phyloP scores from a whole-genome alignment of 345 rosid species.

The Linum lewisii region DNA sequence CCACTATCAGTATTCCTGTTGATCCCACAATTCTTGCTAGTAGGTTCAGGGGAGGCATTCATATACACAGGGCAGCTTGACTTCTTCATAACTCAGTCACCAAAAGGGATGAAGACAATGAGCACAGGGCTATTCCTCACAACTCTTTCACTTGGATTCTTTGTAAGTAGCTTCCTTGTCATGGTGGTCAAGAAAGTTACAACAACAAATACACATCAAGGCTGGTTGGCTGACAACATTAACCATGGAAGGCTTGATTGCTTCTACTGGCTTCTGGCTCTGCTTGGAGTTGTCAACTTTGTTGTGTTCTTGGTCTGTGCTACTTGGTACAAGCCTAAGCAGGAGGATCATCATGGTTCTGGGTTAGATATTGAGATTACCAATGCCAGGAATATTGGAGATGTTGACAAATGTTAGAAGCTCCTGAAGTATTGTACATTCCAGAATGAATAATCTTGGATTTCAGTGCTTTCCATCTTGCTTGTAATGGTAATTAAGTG shows the following conservation, averaged over 20 bases:
- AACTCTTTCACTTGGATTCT: constrained; percentile 7
- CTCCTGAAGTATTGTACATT: too few species aligned
- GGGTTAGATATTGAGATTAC: too few species aligned
- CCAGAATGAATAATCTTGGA: too few species aligned
- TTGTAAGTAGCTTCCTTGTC: constrained; percentile 14
- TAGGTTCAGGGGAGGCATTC: constrained; percentile 5
- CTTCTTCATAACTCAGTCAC: constrained; percentile 26
- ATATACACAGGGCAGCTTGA: constrained; percentile 14
- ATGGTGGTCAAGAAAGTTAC: constrained; percentile 2
- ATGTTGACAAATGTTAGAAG: too few species aligned
- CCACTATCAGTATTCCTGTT: not conserved
- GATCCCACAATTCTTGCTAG: constrained; percentile 3
- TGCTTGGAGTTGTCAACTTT: constrained; percentile 20
- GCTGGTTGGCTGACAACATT: constrained; percentile 31
- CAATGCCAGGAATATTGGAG: too few species aligned
- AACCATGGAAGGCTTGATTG: constrained; percentile 30
- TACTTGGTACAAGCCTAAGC: constrained; percentile 1
- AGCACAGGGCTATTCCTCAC: constrained; percentile 6
- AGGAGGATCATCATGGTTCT: not conserved
- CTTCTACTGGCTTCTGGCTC: constrained; percentile 30
- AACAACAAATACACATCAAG: constrained; percentile 1
- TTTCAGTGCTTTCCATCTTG: too few species aligned
- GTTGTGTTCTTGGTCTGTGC: constrained; percentile 19
- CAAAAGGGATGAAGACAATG: constrained; percentile 11
- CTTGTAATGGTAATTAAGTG: too few species aligned